These are phyloP conservation scores for Penicillium riverlandense DNA, from an alignment of 495 filamentous ascomycete genomes.

Conservation along the genomic window DNA sequence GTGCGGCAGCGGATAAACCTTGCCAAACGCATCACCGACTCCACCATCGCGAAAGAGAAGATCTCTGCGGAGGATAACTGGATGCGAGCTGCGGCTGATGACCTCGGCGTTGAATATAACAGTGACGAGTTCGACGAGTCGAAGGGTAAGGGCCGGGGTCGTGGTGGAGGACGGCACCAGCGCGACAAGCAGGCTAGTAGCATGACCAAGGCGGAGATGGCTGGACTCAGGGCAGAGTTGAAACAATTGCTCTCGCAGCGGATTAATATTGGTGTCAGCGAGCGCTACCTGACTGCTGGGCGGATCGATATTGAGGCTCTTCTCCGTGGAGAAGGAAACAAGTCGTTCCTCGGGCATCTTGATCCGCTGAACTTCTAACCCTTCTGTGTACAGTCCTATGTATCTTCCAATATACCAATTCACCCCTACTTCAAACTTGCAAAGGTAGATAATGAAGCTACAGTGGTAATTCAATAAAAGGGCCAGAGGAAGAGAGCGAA, in stretches of 20 bases:
- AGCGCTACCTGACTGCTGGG: slow-evolving; percentile 76
- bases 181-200: slow-evolving; percentile 63
- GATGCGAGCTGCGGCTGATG: slow-evolving; percentile 78
- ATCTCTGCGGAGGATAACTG: slow-evolving; percentile 75
- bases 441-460: too few species aligned
- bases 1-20: slow-evolving; percentile 67
- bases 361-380: slow-evolving; percentile 41
- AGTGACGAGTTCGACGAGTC: slow-evolving; percentile 70
- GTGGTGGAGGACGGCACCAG: slow-evolving; percentile 60
- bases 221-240: slow-evolving; percentile 33
- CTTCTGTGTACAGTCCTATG: background rate
- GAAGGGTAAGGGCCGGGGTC: slow-evolving; percentile 57
- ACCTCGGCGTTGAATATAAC: slow-evolving; percentile 90
- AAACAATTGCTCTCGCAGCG: slow-evolving; percentile 57
- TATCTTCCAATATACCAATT: too few species aligned
- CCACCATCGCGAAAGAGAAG: slow-evolving; percentile 77
- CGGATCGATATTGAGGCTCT: slow-evolving; percentile 76
- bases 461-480: too few species aligned
- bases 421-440: too few species aligned
- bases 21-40: slow-evolving; percentile 79
- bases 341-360: slow-evolving; percentile 57
- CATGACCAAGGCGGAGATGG: slow-evolving; percentile 65
- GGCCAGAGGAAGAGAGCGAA: too few species aligned
- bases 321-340: slow-evolving; percentile 52
- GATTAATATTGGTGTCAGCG: slow-evolving; percentile 87